Percentiles rank a stretch among this genome's conserved stretches.
Evolutionary conservation across 495 filamentous ascomycete species (phyloP).

Genomic region (Hyaloscypha hepaticicola): DNA sequence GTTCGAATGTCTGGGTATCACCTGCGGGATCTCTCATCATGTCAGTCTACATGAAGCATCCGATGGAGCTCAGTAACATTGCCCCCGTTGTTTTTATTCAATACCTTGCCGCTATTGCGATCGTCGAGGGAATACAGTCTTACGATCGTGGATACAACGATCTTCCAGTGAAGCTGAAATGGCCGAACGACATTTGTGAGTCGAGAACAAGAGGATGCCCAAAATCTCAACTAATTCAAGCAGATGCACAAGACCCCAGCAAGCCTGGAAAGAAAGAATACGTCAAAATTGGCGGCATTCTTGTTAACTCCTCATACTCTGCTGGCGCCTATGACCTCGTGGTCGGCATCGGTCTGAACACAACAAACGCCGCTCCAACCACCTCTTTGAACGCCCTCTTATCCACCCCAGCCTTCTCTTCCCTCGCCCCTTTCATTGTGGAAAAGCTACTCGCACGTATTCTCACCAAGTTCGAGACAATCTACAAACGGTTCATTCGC

Average conservation of each 20-base stretch:
- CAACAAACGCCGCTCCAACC: conserved; percentile 81
- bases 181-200: conserved; percentile 89
- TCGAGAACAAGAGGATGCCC: not conserved
- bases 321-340: conserved; percentile 80
- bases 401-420: conserved; percentile 31
- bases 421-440: conserved; percentile 59
- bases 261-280: conserved; percentile 60
- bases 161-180: conserved; percentile 85
- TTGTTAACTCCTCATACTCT: conserved; percentile 85
- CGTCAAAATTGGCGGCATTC: conserved; percentile 91
- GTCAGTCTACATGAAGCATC: conserved; percentile 81
- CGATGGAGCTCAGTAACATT: conserved; percentile 61
- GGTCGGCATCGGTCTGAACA: conserved; percentile 86
- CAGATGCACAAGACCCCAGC: conserved; percentile 71
- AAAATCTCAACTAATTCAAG: not conserved
- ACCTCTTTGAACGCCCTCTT: conserved; percentile 79
- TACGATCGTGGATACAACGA: conserved; percentile 74
- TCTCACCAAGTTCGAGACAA: conserved; percentile 71
- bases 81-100: conserved; percentile 94
- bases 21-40: conserved; percentile 84
- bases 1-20: conserved; percentile 92
- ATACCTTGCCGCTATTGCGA: conserved; percentile 89
- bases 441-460: conserved; percentile 86
- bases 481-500: conserved; percentile 72
- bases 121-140: conserved; percentile 76